Conservation (phyloP, 148 eudicot genomes). For the Chenopodium berlandieri region DNA sequence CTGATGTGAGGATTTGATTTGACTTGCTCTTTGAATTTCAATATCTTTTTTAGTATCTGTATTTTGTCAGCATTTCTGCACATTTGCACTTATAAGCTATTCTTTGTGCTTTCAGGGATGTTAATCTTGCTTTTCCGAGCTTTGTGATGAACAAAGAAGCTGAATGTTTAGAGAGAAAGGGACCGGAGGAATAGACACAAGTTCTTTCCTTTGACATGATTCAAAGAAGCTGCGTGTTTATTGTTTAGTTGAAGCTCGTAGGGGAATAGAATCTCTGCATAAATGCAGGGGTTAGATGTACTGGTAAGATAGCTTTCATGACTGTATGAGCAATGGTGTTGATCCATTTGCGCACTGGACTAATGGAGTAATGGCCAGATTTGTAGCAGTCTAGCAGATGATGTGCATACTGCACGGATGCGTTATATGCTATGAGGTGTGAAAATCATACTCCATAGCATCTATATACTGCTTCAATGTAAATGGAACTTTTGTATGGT, state of each 20-base stretch:
- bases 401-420: no score
- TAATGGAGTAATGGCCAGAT: no score
- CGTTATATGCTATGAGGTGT: no score
- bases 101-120: slow-evolving; percentile 30
- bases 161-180: slow-evolving; percentile 9
- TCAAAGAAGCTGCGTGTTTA: background rate
- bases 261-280: background rate
- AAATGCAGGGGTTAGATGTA: background rate
- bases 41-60: background rate
- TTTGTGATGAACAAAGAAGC: slow-evolving; percentile 31
- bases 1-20: background rate
- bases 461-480: no score
- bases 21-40: background rate
- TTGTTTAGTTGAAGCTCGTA: background rate
- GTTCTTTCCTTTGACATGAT: background rate
- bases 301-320: no score
- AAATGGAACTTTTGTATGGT: no score
- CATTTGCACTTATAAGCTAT: background rate
- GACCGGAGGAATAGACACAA: background rate
- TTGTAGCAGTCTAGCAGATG: no score
- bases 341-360: no score
- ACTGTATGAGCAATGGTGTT: no score
- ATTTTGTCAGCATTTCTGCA: background rate
- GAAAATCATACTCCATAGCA: no score
- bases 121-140: slow-evolving; percentile 36